Base-by-base conservation (phyloP, 805 yeast species). In the Cyberlindnera sargentensis region DNA sequence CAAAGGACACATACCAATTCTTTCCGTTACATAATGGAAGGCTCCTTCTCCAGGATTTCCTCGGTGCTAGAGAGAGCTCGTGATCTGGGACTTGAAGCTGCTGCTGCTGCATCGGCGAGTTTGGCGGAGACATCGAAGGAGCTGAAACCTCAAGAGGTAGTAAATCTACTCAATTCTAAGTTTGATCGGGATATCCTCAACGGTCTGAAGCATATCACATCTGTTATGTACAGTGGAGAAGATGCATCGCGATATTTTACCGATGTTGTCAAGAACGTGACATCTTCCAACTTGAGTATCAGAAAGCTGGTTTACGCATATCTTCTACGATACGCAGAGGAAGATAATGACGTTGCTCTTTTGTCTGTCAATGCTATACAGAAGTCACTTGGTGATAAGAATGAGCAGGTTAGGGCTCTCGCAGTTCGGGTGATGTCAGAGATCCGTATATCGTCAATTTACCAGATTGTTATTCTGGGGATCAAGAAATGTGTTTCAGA, bases 361-460 rank as follows among this genome's bases (percentile, higher is more conserved):
- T 69, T 93, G 37, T 80, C 96, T 1, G 85, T 93, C 50, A 93
- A 93, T 62, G 85, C 97, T 1, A 84, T 93, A 39, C 99, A 93
- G 61, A 88, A 85, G 62, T 73, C 87, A 2, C 64, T 91, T 28
- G 68, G 73, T 8, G 96, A 88, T 53, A 78, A 78, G 50, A 75
- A 73, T 47, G 83, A 95, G 2, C 72, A 76, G 8, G 68, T 73
- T 15, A 69, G 98, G 49, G 75, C 90, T 3, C 67, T 86, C 44
- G 82, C 95, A 0, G 74, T 93, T 36, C 72, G 90, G 42, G 81
- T 89, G 10, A 72, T 93, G 55, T 79, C 93, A 2, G 90, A 91
- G n/a, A 82, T 93, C 45, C 73, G 80, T 37, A 85, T 91, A 20
- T 77, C 86, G 2, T 85, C 91, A 6, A 82, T 93, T 34, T 73